phyloP scores from a whole-genome alignment of 2,329 filamentous ascomycete genomes.

The Alternaria sp. region DNA sequence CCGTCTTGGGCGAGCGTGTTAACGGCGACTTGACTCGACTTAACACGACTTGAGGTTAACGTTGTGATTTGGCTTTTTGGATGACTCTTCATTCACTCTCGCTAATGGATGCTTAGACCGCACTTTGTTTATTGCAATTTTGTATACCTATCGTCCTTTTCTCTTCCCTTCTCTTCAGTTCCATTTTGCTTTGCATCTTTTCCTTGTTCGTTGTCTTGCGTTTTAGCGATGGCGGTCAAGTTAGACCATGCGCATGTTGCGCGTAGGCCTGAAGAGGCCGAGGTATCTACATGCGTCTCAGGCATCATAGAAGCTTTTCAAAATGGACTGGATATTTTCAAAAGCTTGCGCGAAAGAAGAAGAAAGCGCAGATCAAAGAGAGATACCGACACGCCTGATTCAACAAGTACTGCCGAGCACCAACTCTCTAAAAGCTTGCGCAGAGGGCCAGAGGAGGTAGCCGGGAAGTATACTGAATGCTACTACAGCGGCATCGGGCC shows the following conservation, averaged over 20 bases:
- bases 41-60: conserved; percentile 19
- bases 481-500: conserved; percentile 45
- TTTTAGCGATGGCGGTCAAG: conserved; percentile 33
- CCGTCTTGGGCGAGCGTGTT: conserved; percentile 15
- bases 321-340: conserved; percentile 55
- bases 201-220: conserved; percentile 16
- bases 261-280: conserved; percentile 28
- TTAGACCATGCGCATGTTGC: conserved; percentile 20
- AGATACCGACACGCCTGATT: conserved; percentile 23
- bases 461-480: conserved; percentile 50
- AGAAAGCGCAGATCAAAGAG: conserved; percentile 39
- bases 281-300: conserved; percentile 46
- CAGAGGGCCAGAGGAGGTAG: conserved; percentile 51
- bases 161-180: conserved; percentile 12
- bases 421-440: conserved; percentile 50
- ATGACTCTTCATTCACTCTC: conserved; percentile 35
- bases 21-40: conserved; percentile 13
- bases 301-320: conserved; percentile 54
- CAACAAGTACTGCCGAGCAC: conserved; percentile 42
- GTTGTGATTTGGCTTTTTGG: conserved; percentile 19
- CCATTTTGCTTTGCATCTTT: conserved; percentile 8
- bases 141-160: conserved; percentile 18
- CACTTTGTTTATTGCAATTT: conserved; percentile 24
- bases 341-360: conserved; percentile 46
- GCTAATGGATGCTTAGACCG: conserved; percentile 27